Conservation (phyloP, 1,139 yeast species). For the Yamadazyma spencermartinsiae region DNA sequence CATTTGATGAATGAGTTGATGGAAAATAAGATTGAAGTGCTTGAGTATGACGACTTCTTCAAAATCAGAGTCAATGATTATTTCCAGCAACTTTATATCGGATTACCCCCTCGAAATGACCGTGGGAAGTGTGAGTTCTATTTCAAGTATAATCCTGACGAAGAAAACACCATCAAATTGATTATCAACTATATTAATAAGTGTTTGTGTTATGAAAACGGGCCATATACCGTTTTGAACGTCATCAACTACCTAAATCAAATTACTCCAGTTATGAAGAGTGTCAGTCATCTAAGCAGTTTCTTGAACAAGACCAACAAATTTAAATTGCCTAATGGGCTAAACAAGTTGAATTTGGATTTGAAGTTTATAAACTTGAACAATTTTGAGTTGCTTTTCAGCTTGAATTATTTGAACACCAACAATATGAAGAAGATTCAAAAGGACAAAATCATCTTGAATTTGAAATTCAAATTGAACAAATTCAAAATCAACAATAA, state of each 20-base stretch:
- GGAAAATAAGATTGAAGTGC: constrained; percentile 28
- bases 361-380: constrained; percentile 33
- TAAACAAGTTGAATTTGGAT: constrained; percentile 34
- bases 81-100: constrained; percentile 25
- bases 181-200: constrained; percentile 29
- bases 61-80: constrained; percentile 30
- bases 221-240: constrained; percentile 26
- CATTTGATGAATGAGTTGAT: constrained; percentile 36
- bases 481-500: constrained; percentile 27
- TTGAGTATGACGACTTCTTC: constrained; percentile 31
- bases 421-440: constrained; percentile 32
- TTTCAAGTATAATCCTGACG: constrained; percentile 13
- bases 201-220: constrained; percentile 17
- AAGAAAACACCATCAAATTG: constrained; percentile 16
- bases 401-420: constrained; percentile 29
- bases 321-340: constrained; percentile 31
- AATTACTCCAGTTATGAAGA: constrained; percentile 30
- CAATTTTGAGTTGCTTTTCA: constrained; percentile 34
- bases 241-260: constrained; percentile 34
- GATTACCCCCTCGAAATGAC: constrained; percentile 23
- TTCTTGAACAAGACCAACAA: constrained; percentile 11
- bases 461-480: constrained; percentile 32
- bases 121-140: constrained; percentile 13
- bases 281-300: constrained; percentile 22
- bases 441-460: constrained; percentile 37